These are phyloP conservation scores for Cladophialophora yegresii DNA, from an alignment of 2,329 filamentous ascomycete species.

Conservation along the genomic window DNA sequence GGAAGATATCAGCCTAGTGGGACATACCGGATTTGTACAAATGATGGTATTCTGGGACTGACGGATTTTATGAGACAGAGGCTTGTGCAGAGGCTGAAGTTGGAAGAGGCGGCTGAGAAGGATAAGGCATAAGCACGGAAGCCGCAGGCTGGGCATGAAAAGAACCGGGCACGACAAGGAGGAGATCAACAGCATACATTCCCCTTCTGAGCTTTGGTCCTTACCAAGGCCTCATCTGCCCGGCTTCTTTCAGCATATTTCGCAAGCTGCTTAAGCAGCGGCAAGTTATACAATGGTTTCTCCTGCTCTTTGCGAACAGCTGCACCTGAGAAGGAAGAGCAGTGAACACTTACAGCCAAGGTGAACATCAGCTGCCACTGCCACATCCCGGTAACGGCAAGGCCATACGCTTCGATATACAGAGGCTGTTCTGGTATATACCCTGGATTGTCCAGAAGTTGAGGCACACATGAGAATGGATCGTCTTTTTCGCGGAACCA, in stretches of 20 bases:
- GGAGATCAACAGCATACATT: not conserved
- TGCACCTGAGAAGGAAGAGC: not conserved
- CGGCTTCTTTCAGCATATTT: not conserved
- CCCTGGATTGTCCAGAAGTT: too few relatives aligned
- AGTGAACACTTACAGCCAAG: not conserved
- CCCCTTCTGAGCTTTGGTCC: not conserved
- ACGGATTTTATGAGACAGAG: conserved; percentile 54
- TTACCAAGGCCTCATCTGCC: not conserved
- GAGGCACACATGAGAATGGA: too few relatives aligned
- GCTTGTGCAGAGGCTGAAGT: conserved; percentile 50
- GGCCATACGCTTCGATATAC: too few relatives aligned
- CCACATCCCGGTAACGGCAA: not conserved
- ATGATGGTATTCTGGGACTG: conserved; percentile 59
- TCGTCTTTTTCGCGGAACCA: too few relatives aligned
- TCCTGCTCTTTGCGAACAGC: not conserved
- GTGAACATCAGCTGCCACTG: not conserved
- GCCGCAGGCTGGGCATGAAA: not conserved
- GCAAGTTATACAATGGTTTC: not conserved
- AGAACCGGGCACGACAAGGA: not conserved
- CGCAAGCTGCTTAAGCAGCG: not conserved
- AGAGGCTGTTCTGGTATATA: too few relatives aligned
- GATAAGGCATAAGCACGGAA: conserved; percentile 15
- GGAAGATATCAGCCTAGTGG: conserved; percentile 63
- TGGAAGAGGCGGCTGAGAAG: conserved; percentile 37
- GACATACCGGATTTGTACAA: conserved; percentile 63